These are phyloP conservation scores for Emergomyces pasteurianus DNA, from an alignment of 2,329 filamentous ascomycete species.

Conservation along the genomic window DNA sequence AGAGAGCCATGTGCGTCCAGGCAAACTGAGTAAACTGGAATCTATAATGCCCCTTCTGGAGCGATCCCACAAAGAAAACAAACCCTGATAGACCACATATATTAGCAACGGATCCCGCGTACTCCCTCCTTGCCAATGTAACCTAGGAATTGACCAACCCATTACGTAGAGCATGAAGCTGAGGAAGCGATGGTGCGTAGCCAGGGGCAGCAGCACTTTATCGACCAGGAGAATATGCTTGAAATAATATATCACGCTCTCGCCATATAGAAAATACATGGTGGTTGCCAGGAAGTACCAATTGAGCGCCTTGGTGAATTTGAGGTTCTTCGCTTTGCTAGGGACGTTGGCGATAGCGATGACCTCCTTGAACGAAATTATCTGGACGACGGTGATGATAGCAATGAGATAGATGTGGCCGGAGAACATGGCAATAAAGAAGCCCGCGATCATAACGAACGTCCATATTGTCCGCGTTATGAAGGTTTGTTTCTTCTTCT, in stretches of 20 bases:
- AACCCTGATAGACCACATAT: constrained; percentile 55
- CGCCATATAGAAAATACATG: constrained; percentile 98
- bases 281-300: constrained; percentile 99
- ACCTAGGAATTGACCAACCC: constrained; percentile 44
- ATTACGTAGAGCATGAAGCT: constrained; percentile 97
- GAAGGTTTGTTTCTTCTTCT: constrained; percentile 98
- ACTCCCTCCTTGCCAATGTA: background rate
- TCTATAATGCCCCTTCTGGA: constrained; percentile 91
- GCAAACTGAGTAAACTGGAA: constrained; percentile 99
- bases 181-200: constrained; percentile 96
- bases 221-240: constrained; percentile 97
- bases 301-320: constrained; percentile 90
- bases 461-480: constrained; percentile 96
- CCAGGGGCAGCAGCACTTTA: constrained; percentile 79
- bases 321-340: constrained; percentile 76
- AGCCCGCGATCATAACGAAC: constrained; percentile 88
- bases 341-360: constrained; percentile 95
- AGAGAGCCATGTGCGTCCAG: constrained; percentile 98
- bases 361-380: constrained; percentile 97
- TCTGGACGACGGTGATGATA: constrained; percentile 85
- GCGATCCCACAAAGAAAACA: constrained; percentile 90
- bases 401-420: constrained; percentile 96
- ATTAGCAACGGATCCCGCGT: background rate
- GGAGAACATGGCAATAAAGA: constrained; percentile 86
- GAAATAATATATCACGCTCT: constrained; percentile 99